Evolutionary conservation across 176 grass and related monocot genomes (phyloP).

Genomic region (Coix lacrymajobi): DNA sequence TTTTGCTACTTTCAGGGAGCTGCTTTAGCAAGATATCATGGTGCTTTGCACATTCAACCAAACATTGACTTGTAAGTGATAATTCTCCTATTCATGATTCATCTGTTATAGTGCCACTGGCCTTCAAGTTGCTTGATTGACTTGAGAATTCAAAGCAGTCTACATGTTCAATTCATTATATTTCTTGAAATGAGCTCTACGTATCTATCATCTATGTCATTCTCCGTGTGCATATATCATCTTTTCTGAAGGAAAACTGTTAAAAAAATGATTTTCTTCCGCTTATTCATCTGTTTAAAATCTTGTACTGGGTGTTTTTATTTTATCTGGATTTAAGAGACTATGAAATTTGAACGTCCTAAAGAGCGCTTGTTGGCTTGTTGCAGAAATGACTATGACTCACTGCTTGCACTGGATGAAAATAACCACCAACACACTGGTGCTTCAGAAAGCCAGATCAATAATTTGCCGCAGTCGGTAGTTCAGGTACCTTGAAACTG

Average conservation of each 20-base stretch:
- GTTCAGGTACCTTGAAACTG: constrained; percentile 48
- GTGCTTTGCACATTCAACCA: constrained; percentile 26
- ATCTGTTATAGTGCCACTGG: constrained; percentile 4
- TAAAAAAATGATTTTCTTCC: not conserved
- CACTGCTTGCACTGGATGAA: constrained; percentile 76
- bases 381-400: constrained; percentile 84
- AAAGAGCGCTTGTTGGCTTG: not conserved
- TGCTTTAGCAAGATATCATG: constrained; percentile 20
- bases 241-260: constrained; percentile 19
- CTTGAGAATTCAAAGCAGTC: constrained; percentile 11
- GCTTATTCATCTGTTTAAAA: constrained; percentile 14
- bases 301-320: not conserved
- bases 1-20: constrained; percentile 27
- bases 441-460: constrained; percentile 82
- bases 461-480: constrained; percentile 73
- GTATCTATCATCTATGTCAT: not conserved
- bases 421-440: constrained; percentile 88
- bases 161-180: not conserved
- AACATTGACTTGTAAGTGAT: constrained; percentile 67
- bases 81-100: constrained; percentile 19
- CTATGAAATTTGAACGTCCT: not conserved
- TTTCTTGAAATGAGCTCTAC: constrained; percentile 12
- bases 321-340: constrained; percentile 1
- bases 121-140: not conserved
- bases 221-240: not conserved